phyloP scores from a whole-genome alignment of 129 eudicot species.

The Gnaphalium uliginosum region DNA sequence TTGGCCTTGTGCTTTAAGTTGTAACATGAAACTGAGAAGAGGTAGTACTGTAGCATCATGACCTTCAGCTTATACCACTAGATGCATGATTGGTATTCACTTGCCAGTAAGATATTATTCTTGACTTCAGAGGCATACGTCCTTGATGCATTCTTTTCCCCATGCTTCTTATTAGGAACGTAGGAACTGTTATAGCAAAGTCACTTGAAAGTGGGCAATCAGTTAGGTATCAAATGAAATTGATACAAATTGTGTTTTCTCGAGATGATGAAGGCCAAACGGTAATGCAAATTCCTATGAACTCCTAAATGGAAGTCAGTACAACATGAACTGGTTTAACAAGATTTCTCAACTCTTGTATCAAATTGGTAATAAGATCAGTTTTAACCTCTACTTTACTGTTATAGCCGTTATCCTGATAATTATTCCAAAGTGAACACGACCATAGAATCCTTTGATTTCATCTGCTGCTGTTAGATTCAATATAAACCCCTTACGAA shows the following conservation, averaged over 20 bases:
- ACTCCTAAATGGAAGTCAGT: not conserved
- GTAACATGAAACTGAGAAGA: not conserved
- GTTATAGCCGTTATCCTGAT: not conserved
- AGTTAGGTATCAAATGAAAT: not conserved
- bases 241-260: not conserved
- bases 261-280: not conserved
- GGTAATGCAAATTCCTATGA: not conserved
- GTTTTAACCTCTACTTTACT: not conserved
- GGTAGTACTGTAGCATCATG: slow-evolving; percentile 8
- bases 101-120: not conserved
- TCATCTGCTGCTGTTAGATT: not conserved
- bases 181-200: slow-evolving; percentile 8
- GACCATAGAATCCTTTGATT: not conserved
- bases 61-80: not conserved
- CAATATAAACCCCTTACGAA: not conserved
- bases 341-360: slow-evolving; percentile 1
- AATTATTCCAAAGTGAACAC: not conserved
- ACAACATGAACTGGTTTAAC: not conserved
- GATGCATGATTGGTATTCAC: not conserved
- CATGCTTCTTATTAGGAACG: not conserved
- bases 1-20: not conserved
- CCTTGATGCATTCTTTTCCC: not conserved
- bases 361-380: not conserved
- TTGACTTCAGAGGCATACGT: slow-evolving; percentile 1
- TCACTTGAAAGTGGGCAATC: no score